Base-by-base conservation (phyloP, 495 filamentous ascomycete species). In the Podospora pseudopauciseta region DNA sequence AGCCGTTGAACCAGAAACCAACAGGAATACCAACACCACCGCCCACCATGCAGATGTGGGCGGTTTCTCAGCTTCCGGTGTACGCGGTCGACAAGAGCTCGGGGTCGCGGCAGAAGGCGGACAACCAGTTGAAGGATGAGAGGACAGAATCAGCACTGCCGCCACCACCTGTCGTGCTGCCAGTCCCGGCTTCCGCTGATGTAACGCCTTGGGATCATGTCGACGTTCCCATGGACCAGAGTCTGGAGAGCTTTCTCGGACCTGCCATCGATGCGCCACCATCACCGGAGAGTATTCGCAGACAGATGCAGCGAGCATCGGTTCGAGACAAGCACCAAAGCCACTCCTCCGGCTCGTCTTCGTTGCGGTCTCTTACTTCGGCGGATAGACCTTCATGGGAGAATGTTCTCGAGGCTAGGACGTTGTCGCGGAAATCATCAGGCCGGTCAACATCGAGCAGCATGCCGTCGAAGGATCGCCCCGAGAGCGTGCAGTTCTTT, bases 401-500 rank as follows among this genome's bases (percentile, higher is more conserved):
- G 56, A 79, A 73, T 67, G 72, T 76, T n/a, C 53, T 76, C 53
- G 81, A 83, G 27, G 78, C 73, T 63, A 67, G 72, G 63, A 74
- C 66, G 32, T 73, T 84, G 44, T 85, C 83, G 65, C 77, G 84
- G 66, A 81, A 82, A 66, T 82, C 84, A 5, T 87, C 85, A 28
- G 78, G 77, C 7, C 74, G 82, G 59, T 86, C 84, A 27, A 79
- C 75, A 5, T 74, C 74, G 49, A 79, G 78, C 73, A 79, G 72
- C 66, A 77, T 84, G 77, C 80, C 80, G 59, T 75, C 78, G 18
- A 73, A 75, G 62, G 84, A 86, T 13, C 79, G 85, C 39, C 81
- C 83, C 44, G 84, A 86, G 30, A 86, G 85, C 68, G 77, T 83
- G 32, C 83, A 86, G 67, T 80, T 85, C 34, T 84, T 87, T 67